phyloP scores from a whole-genome alignment of 805 yeast genomes.

The Saccharomycopsis malanga region DNA sequence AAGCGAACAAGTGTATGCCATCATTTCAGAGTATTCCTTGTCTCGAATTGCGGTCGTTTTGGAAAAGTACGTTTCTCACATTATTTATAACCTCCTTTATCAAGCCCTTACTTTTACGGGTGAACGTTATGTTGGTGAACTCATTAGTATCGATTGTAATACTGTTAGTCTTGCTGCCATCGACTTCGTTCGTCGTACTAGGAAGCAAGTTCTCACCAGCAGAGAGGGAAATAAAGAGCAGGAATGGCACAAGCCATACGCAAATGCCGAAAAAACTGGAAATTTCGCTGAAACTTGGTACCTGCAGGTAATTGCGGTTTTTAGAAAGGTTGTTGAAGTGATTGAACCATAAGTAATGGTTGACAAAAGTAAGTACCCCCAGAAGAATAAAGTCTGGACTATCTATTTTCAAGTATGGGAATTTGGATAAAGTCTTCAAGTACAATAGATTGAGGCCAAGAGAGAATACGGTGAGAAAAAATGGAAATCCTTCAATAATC shows the following conservation, averaged over 20 bases:
- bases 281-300: conserved; percentile 81
- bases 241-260: conserved; percentile 91
- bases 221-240: conserved; percentile 82
- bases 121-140: conserved; percentile 30
- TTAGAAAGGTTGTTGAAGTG: conserved; percentile 62
- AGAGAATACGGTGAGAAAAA: conserved; percentile 58
- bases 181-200: conserved; percentile 27
- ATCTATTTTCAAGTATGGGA: conserved; percentile 75
- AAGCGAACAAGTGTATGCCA: too few relatives aligned
- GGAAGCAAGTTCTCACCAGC: conserved; percentile 91
- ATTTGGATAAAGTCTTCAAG: conserved; percentile 65
- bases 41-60: background rate
- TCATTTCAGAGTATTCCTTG: background rate
- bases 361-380: conserved; percentile 64
- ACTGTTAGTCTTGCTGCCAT: conserved; percentile 26
- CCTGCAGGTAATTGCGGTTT: conserved; percentile 52
- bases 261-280: conserved; percentile 93
- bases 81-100: conserved; percentile 60
- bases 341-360: conserved; percentile 87
- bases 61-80: conserved; percentile 33
- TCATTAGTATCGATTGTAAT: conserved; percentile 27
- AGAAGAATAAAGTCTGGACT: conserved; percentile 66
- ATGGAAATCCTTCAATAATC: conserved; percentile 75
- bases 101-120: conserved; percentile 48
- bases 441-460: conserved; percentile 67